Evolutionary conservation across 495 filamentous ascomycete genomes (phyloP), one percentile per base, ranked within the genome.

Genomic region (Penicillium crystallinum): DNA sequence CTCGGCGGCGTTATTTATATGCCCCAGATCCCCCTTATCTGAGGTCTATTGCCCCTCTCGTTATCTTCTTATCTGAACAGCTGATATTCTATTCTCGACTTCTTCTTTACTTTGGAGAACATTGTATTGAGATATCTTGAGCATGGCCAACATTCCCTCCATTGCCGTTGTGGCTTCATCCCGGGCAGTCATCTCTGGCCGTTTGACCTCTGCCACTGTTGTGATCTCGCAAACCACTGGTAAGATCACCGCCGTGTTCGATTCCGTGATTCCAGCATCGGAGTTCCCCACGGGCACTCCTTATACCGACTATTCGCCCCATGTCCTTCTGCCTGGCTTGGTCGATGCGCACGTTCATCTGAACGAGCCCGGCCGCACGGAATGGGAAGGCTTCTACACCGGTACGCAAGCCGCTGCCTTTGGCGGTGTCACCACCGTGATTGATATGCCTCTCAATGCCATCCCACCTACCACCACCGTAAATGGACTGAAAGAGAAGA

Each of bases 271-370:
- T 35, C 89, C 87, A 4, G 68, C 72, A 11, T 77, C 81, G 2
- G 78, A 82, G 10, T 97, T 98, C 69, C 86, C 89, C 0, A 63
- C 73, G 0, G 83, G 80, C 25, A 83, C 84, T 14, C 78, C 76
- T 7, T 97, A 97, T 61, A 79, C 77, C 37, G 87, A 98, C 73
- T 85, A 95, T 72, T 87, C 87, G 12, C 91, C 93, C n/a, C 78
- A 85, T 69, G 75, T 96, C 17, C 74, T 98, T 30, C 81, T 98
- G 29, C 93, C 93, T 0, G 93, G 93, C 17, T 76, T 98, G 30
- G 93, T 98, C 10, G 93, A 98, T 69, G 93, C 93, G 14, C 93
- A 98, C 67, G 93, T 98, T 29, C 93, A 98, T 69, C 82, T 98
- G 60, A 98, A 98, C 63, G 93, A 98, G 74, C 93, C 93, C 0